Evolutionary conservation across 495 filamentous ascomycete genomes (phyloP), one percentile per base, ranked within the genome.

Genomic region (Aspergillus nanangensis): DNA sequence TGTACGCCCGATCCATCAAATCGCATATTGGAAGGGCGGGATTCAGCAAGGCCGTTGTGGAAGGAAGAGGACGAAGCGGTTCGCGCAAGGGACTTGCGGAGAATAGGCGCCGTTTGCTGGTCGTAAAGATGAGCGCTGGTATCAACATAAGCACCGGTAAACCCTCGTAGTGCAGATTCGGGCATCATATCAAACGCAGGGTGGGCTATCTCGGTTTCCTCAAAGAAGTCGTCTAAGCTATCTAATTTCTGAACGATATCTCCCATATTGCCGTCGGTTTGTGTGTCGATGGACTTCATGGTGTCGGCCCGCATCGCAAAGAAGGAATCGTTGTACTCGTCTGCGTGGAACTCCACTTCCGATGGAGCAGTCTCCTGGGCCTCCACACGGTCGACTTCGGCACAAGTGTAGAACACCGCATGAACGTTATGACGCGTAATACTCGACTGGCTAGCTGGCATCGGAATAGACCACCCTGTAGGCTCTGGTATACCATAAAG

Each of bases 401-500:
- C 66, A 50, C 92, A 95, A 41, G 89, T 95, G 62, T 96, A 93
- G 63, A 95, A 96, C 3, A 93, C 90, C 0, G 90, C 88, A 54
- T 96, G 91, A n/a, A 97, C 91, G 57, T 97, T 97, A 44, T 82
- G 77, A 27, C 91, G 77, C 9, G 92, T 96, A 32, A 79, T 81
- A 38, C 80, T 81, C 2, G 91, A 90, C 64, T 95, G 88, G 38
- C 83, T 83, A 3, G 91, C 91, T 15, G 93, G 93, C 66, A 92
- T 85, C 2, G 94, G 93, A 25, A 99, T 87, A 1, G 94, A 90
- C 93, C 93, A 99, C 5, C 93, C 93, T 3, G 86, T 91, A 20
- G 89, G 87, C 60, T 96, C 91, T 2, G 93, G 93, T 47, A 99
- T 96, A 38, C 93, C 93, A 60, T 96, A 99, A 17, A 99, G 70